phyloP scores from a whole-genome alignment of 495 filamentous ascomycete species.

The Talaromyces stipitatus region DNA sequence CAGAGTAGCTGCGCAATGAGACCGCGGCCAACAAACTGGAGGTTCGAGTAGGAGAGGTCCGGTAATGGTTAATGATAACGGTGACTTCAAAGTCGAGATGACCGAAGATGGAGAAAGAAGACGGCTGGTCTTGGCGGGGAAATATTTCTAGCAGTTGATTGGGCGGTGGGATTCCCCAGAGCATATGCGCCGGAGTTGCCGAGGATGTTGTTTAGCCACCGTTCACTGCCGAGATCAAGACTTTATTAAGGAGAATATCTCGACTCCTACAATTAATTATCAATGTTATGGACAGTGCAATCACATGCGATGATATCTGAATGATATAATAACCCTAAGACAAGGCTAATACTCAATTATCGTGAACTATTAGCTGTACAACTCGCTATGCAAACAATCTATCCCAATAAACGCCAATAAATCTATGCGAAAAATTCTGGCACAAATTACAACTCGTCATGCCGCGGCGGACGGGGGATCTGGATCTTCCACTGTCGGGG shows the following conservation, averaged over 20 bases:
- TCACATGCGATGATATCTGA: neutral
- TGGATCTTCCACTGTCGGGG: conserved; percentile 60
- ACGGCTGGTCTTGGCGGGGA: neutral
- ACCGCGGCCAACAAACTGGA: neutral
- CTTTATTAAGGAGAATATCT: neutral
- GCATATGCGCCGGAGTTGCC: neutral
- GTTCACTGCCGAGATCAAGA: neutral
- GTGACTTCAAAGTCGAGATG: neutral
- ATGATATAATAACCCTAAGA: neutral
- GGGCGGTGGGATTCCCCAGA: neutral
- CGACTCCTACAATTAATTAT: neutral
- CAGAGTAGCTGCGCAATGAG: neutral
- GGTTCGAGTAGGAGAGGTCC: too few relatives aligned
- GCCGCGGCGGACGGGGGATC: conserved; percentile 23
- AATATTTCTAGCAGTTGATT: neutral
- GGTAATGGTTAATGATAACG: too few relatives aligned
- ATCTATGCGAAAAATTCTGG: conserved; percentile 6
- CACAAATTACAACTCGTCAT: conserved; percentile 49
- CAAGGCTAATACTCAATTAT: neutral
- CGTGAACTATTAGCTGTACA: neutral
- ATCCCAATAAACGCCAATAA: conserved; percentile 10
- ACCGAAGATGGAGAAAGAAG: neutral
- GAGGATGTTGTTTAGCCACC: neutral
- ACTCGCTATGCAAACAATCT: conserved; percentile 8
- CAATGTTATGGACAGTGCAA: neutral